phyloP scores from a whole-genome alignment of 1,139 yeast genomes.

The Yamadazyma blattariae region DNA sequence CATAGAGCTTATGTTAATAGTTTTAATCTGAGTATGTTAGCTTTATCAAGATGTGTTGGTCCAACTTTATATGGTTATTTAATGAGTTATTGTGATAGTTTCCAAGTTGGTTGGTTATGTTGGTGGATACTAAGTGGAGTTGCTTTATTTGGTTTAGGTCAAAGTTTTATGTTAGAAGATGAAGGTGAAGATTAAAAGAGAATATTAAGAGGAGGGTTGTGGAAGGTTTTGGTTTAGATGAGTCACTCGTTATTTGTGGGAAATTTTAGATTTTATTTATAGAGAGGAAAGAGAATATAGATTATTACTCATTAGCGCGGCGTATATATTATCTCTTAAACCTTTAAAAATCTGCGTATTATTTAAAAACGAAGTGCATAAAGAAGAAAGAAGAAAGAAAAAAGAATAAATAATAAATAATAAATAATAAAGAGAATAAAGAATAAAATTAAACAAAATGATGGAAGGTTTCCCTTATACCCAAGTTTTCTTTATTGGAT shows the following conservation, averaged over 20 bases:
- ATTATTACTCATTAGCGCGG: too few species aligned
- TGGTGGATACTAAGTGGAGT: slow-evolving; percentile 47
- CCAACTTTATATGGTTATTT: slow-evolving; percentile 58
- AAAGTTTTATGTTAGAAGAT: slow-evolving; percentile 28
- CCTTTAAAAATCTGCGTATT: too few species aligned
- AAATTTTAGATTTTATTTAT: too few species aligned
- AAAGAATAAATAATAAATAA: too few species aligned
- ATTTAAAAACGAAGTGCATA: too few species aligned
- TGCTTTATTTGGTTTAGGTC: slow-evolving; percentile 29
- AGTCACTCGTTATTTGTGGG: neutral
- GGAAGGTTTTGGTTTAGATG: too few species aligned
- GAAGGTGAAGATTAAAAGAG: slow-evolving; percentile 14
- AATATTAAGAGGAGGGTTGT: too few species aligned
- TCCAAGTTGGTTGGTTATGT: slow-evolving; percentile 44
- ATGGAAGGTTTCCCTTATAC: slow-evolving; percentile 6
- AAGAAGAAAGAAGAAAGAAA: too few species aligned
- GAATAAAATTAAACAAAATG: neutral
- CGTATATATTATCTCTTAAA: too few species aligned
- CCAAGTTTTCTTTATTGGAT: slow-evolving; percentile 2
- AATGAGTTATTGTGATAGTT: slow-evolving; percentile 45
- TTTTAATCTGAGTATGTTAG: slow-evolving; percentile 44
- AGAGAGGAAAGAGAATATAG: too few species aligned
- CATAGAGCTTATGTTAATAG: slow-evolving; percentile 53
- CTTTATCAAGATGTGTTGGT: slow-evolving; percentile 55
- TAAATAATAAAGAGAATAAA: neutral